A percentile compares a stretch with the other conserved stretches of the same genome.
phyloP scores from a whole-genome alignment of 1,284 basidiomycete genomes.

The Microstroma glucosiphilum region DNA sequence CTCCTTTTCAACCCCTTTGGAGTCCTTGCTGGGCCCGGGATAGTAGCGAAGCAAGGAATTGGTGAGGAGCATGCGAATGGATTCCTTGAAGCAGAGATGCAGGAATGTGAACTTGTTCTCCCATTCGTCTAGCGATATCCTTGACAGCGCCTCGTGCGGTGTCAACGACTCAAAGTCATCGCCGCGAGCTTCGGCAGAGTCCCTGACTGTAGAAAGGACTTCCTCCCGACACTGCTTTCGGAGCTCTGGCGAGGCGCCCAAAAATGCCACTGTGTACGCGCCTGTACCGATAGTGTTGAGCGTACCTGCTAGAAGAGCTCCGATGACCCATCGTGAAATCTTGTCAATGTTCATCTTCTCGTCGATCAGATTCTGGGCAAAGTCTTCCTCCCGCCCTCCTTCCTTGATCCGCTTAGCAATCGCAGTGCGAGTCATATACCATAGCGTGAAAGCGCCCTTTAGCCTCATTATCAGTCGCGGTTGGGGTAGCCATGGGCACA shows the following conservation, averaged over 20 bases:
- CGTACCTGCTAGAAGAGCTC: constrained; percentile 18
- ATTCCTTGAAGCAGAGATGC: constrained; percentile 19
- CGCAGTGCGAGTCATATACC: constrained; percentile 16
- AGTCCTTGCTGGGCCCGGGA: constrained; percentile 15
- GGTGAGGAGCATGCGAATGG: constrained; percentile 18
- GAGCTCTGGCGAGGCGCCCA: constrained; percentile 13
- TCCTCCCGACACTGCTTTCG: constrained; percentile 3
- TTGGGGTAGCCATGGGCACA: constrained; percentile 17
- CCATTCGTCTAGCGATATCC: constrained; percentile 17
- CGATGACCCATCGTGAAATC: constrained; percentile 17
- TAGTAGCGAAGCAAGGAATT: constrained; percentile 20
- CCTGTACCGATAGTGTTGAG: constrained; percentile 20
- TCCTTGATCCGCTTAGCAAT: constrained; percentile 11
- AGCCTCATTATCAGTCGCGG: constrained; percentile 13
- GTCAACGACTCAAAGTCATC: constrained; percentile 16
- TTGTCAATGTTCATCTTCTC: constrained; percentile 1
- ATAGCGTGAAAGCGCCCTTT: constrained; percentile 15
- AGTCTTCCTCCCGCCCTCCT: constrained; percentile 17
- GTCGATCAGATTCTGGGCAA: constrained; percentile 18
- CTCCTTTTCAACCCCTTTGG: constrained; percentile 9
- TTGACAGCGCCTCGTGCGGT: constrained; percentile 9
- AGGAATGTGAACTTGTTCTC: constrained; percentile 15
- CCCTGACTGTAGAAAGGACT: constrained; percentile 8
- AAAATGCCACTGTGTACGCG: constrained; percentile 17
- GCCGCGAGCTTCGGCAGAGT: constrained; percentile 8